Conservation (phyloP, 257 asterid genomes). For the Voacanga thouarsii region DNA sequence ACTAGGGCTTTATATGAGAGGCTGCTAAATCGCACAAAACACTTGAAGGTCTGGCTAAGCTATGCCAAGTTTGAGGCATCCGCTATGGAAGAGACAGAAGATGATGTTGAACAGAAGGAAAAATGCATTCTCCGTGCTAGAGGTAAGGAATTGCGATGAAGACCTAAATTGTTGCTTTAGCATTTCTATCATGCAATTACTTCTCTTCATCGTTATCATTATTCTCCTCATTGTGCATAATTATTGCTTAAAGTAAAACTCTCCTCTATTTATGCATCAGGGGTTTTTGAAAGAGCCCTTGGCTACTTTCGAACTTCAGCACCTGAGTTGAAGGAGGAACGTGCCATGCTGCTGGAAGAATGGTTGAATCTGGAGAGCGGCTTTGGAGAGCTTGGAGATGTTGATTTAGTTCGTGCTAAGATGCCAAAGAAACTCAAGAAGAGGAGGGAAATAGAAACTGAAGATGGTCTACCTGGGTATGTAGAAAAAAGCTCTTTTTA, state of each 20-base stretch:
- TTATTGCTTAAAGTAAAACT: background rate
- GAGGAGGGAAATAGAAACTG: slow-evolving; percentile 81
- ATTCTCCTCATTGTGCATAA: slow-evolving; percentile 1
- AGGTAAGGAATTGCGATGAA: slow-evolving; percentile 42
- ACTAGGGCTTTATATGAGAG: slow-evolving; percentile 88
- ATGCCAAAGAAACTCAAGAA: slow-evolving; percentile 88
- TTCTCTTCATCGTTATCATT: background rate
- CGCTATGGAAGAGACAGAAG: slow-evolving; percentile 54
- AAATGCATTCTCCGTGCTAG: slow-evolving; percentile 69
- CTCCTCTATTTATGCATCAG: slow-evolving; percentile 34
- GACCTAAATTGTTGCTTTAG: background rate
- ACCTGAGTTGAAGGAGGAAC: slow-evolving; percentile 86
- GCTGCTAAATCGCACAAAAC: slow-evolving; percentile 87
- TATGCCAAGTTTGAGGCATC: slow-evolving; percentile 93
- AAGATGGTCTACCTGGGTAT: slow-evolving; percentile 84
- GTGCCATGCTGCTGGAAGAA: slow-evolving; percentile 91
- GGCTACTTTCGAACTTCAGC: slow-evolving; percentile 65
- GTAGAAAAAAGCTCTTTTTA: slow-evolving; percentile 14
- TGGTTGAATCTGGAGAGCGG: slow-evolving; percentile 73
- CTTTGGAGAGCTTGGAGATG: slow-evolving; percentile 77
- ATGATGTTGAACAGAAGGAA: slow-evolving; percentile 43
- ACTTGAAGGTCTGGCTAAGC: slow-evolving; percentile 96
- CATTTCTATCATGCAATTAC: background rate
- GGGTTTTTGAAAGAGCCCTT: slow-evolving; percentile 75
- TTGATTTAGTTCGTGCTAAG: slow-evolving; percentile 64